A percentile compares a stretch with the other conserved stretches of the same genome.
phyloP scores from a whole-genome alignment of 2,329 filamentous ascomycete genomes.

The Magnaporthiopsis poae region DNA sequence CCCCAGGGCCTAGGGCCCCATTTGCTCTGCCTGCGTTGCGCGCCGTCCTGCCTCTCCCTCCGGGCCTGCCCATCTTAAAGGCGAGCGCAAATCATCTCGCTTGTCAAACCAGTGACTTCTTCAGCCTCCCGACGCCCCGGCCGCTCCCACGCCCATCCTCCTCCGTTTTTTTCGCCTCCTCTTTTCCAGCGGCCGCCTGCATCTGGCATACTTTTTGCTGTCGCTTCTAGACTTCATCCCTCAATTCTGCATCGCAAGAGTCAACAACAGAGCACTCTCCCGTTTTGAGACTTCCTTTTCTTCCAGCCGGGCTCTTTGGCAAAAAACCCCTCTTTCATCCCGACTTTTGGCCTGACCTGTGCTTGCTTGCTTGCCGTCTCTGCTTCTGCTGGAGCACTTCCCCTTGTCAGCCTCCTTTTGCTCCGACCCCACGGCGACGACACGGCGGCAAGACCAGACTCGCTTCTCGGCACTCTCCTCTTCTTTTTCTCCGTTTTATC shows the following conservation, averaged over 20 bases:
- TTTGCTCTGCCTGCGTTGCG: background rate
- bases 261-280: background rate
- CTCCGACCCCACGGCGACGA: background rate
- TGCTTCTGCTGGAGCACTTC: background rate
- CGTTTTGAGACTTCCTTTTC: background rate
- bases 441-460: background rate
- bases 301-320: background rate
- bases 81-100: conserved; percentile 8
- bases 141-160: background rate
- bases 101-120: conserved; percentile 5
- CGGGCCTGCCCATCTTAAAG: conserved; percentile 5
- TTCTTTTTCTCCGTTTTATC: background rate
- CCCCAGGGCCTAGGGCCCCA: conserved; percentile 1
- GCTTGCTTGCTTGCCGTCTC: background rate
- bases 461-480: background rate
- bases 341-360: background rate
- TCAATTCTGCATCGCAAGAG: conserved; percentile 6
- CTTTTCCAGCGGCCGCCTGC: background rate
- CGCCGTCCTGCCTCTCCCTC: background rate
- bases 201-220: background rate
- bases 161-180: background rate
- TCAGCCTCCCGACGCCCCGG: conserved; percentile 3
- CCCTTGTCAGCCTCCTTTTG: background rate
- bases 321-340: background rate
- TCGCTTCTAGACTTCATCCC: conserved; percentile 3